Conservation (phyloP, 164 flowering plant genomes). For the Annona cherimola region DNA sequence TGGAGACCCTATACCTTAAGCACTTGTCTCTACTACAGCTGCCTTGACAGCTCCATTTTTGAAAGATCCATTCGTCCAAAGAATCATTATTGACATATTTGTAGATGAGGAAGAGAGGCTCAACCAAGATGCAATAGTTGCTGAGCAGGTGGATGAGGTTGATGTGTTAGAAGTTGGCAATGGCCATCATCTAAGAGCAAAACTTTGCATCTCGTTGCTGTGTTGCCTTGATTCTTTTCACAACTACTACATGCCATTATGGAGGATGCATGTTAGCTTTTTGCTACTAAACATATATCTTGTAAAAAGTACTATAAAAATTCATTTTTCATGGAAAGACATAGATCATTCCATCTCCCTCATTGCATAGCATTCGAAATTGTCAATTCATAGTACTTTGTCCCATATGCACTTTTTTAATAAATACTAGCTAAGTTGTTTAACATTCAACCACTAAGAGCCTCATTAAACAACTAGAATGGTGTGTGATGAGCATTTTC, state of each 20-base stretch:
- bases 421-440: too few relatives aligned
- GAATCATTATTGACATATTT: conserved; percentile 72
- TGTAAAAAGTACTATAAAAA: too few relatives aligned
- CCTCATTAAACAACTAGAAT: too few relatives aligned
- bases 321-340: too few relatives aligned
- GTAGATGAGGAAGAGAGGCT: conserved; percentile 57
- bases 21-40: conserved; percentile 27
- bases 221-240: conserved; percentile 60
- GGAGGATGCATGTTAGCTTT: conserved; percentile 30
- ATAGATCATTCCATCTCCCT: too few relatives aligned
- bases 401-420: too few relatives aligned
- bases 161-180: conserved; percentile 74
- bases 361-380: too few relatives aligned
- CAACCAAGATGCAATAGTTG: conserved; percentile 36
- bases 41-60: conserved; percentile 8
- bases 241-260: conserved; percentile 73
- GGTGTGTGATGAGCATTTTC: too few relatives aligned
- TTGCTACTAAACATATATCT: too few relatives aligned
- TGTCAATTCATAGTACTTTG: too few relatives aligned
- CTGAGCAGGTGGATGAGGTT: conserved; percentile 74
- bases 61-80: conserved; percentile 77
- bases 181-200: conserved; percentile 73
- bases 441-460: too few relatives aligned
- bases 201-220: conserved; percentile 71
- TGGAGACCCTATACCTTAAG: conserved; percentile 53